Percentiles rank a stretch among this genome's conserved stretches.
Conservation (phyloP, 164 flowering plant genomes). For the Vitis vinifera region DNA sequence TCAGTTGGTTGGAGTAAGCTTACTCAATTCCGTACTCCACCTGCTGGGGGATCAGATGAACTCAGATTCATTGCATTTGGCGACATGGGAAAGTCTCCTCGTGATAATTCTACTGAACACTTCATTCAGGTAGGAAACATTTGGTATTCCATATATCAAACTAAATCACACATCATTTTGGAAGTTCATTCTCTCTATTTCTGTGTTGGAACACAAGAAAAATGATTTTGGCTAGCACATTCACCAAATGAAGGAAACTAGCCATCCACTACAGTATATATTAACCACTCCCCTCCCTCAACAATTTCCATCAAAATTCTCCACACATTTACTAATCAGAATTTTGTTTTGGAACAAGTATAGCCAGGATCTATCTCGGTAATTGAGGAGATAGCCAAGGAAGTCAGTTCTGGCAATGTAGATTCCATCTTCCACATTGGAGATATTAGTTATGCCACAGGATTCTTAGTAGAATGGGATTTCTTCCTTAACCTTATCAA, state of each 20-base stretch:
- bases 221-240: too few relatives aligned
- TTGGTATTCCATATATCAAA: too few relatives aligned
- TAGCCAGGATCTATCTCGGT: too few relatives aligned
- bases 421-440: conserved; percentile 88
- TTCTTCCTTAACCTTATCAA: conserved; percentile 71
- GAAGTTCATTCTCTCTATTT: too few relatives aligned
- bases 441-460: conserved; percentile 95
- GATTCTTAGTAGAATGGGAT: conserved; percentile 94
- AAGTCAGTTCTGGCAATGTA: conserved; percentile 53
- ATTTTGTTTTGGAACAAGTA: too few relatives aligned
- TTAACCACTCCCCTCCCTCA: too few relatives aligned
- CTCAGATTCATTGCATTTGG: conserved; percentile 68
- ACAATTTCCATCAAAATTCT: too few relatives aligned
- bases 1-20: conserved; percentile 74
- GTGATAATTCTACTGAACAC: conserved; percentile 73
- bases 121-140: conserved; percentile 67
- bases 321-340: too few relatives aligned
- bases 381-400: conserved; percentile 52
- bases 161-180: too few relatives aligned
- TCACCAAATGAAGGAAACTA: too few relatives aligned
- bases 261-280: too few relatives aligned
- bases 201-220: too few relatives aligned
- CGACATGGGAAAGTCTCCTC: conserved; percentile 94
- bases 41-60: conserved; percentile 69
- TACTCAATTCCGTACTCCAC: conserved; percentile 65